Conservation (phyloP, 306 rosid species). For the Carpinus fangiana region DNA sequence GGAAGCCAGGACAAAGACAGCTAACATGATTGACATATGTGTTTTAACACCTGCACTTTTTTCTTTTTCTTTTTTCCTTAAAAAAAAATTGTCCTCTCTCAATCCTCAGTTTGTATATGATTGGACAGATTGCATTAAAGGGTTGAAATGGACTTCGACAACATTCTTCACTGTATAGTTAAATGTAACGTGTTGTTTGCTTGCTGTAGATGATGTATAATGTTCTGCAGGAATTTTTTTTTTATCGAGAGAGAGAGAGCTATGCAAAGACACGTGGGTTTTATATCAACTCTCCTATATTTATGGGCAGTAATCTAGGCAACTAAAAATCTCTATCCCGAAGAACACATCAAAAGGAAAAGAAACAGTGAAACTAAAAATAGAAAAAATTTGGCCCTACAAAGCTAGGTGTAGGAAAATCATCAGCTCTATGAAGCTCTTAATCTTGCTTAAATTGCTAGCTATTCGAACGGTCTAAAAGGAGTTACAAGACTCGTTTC, state of each 20-base stretch:
- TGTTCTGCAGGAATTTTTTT: background rate
- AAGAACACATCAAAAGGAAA: too few relatives aligned
- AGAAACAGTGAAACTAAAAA: too few relatives aligned
- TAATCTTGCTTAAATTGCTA: too few relatives aligned
- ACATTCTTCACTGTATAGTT: constrained; percentile 26
- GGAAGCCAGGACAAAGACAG: constrained; percentile 18
- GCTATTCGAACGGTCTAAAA: too few relatives aligned
- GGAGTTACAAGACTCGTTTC: too few relatives aligned
- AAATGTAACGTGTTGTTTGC: background rate
- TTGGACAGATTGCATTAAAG: constrained; percentile 13
- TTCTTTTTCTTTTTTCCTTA: background rate
- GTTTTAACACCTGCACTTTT: constrained; percentile 20
- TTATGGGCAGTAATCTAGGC: too few relatives aligned
- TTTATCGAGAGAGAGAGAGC: background rate
- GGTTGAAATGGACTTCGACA: constrained; percentile 19
- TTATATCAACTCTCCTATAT: too few relatives aligned
- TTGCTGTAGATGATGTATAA: background rate
- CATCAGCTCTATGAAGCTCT: too few relatives aligned
- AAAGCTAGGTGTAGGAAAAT: too few relatives aligned
- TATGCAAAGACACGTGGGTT: background rate
- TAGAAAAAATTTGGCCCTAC: too few relatives aligned
- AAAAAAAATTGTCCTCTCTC: background rate
- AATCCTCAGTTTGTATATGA: constrained; percentile 30
- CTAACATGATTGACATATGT: constrained; percentile 37
- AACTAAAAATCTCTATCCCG: too few relatives aligned